Conservation (phyloP, 495 filamentous ascomycete species). For the Neurospora sp. region DNA sequence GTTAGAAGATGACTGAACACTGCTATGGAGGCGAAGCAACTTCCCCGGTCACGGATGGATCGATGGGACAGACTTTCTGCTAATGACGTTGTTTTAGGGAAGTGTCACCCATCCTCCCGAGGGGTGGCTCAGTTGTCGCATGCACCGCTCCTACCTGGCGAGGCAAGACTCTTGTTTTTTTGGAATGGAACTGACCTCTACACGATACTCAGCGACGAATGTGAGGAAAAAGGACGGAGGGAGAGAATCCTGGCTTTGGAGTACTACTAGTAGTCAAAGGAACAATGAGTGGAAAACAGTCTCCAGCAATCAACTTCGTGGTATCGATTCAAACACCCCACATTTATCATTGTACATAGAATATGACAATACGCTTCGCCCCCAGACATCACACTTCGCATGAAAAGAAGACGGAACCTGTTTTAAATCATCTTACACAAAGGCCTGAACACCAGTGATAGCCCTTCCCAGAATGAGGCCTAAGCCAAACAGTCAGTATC, state of each 20-base stretch:
- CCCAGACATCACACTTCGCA: not conserved
- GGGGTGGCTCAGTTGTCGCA: not conserved
- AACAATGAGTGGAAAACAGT: not conserved
- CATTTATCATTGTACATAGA: not conserved
- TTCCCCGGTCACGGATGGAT: not conserved
- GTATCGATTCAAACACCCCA: not conserved
- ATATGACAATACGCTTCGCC: not conserved
- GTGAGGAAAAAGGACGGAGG: not conserved
- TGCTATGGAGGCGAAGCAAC: not conserved
- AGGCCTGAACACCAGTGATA: constrained; percentile 52
- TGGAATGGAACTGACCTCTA: not conserved
- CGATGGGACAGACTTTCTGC: not conserved
- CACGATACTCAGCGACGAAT: not conserved
- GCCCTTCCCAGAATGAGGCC: constrained; percentile 53
- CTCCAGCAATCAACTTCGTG: not conserved
- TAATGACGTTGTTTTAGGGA: not conserved
- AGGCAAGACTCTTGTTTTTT: not conserved
- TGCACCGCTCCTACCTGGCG: not conserved
- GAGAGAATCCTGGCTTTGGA: not conserved
- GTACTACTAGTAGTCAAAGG: not conserved
- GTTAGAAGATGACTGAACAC: not conserved
- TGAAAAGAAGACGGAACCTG: not conserved
- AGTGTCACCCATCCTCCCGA: not conserved
- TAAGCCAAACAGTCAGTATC: constrained; percentile 16
- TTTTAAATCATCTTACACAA: constrained; percentile 27